Conservation (phyloP, 2,329 filamentous ascomycete genomes). For the Purpureocillium lavendulum region DNA sequence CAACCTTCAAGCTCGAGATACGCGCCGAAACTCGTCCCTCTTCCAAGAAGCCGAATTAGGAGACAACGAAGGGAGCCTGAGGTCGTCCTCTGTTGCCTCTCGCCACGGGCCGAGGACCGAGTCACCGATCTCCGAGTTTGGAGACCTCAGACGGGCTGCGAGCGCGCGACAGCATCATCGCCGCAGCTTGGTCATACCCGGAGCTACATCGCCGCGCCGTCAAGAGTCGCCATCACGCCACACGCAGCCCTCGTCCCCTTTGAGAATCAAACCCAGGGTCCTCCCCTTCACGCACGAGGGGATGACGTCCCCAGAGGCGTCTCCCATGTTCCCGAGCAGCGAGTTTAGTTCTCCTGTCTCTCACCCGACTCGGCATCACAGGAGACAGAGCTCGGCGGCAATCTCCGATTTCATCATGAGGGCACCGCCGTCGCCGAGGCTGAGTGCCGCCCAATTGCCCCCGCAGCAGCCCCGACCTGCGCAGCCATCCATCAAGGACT, state of each 20-base stretch:
- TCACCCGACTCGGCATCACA: constrained; percentile 57
- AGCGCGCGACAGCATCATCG: constrained; percentile 79
- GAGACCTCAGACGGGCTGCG: constrained; percentile 63
- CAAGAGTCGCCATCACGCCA: constrained; percentile 82
- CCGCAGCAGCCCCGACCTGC: constrained; percentile 83
- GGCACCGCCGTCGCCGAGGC: constrained; percentile 72
- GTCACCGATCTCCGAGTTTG: constrained; percentile 83
- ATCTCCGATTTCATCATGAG: constrained; percentile 61
- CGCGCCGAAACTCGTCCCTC: constrained; percentile 64
- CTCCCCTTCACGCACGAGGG: constrained; percentile 52
- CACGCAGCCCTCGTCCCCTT: constrained; percentile 73
- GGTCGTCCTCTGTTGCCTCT: constrained; percentile 69
- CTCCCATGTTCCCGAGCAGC: constrained; percentile 74
- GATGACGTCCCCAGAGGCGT: constrained; percentile 77
- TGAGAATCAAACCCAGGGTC: constrained; percentile 77
- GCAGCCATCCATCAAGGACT: constrained; percentile 96
- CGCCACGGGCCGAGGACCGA: constrained; percentile 65
- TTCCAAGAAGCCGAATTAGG: constrained; percentile 76
- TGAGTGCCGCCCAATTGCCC: constrained; percentile 67
- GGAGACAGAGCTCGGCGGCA: constrained; percentile 84
- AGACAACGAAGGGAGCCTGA: constrained; percentile 81
- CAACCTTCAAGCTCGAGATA: constrained; percentile 50
- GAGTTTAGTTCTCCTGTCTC: constrained; percentile 73
- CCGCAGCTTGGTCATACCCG: constrained; percentile 74
- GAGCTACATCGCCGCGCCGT: constrained; percentile 69